Evolutionary conservation across 179 eudicot species (phyloP), one percentile per base, ranked within the genome.

Genomic region (Carnegiea gigantea): DNA sequence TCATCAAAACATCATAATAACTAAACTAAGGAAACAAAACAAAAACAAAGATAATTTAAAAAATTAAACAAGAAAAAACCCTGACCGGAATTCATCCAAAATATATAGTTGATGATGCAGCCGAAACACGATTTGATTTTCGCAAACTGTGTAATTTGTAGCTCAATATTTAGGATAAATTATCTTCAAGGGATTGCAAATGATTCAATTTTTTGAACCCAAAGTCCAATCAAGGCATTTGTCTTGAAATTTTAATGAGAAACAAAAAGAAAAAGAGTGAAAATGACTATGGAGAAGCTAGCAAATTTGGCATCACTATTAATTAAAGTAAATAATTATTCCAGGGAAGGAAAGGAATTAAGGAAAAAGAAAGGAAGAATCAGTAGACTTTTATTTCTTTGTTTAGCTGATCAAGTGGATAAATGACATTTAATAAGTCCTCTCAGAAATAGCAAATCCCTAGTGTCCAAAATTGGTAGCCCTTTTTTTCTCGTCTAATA

Each of bases 381-480:
- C 20, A 67, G 72, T 26, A 28, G 5, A 24, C 8, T 67, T 26
- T 26, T 26, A 13, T 26, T 12, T 65, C 12, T 28, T 18, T 67
- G 72, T 67, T 67, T 26, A 67, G 17, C 68, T 36, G 2, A 40
- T 28, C 44, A 9, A 72, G 51, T 36, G 51, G 24, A 36, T 38
- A 17, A 36, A 36, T 36, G 49, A 2, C 48, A 72, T 12, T 21
- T 24, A 13, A 51, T 18, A 36, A 72, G 9, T 3, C 3, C 3
- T 38, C 13, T 72, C 76, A 72, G 33, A 24, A 72, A 72, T 72
- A 72, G 76, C 23, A 28, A 67, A 36, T 40, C 44, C 73, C 6
- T 36, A 70, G 43, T 28, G 43, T 28, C 76, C 76, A 72, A 33
- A 72, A 36, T 72, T 33, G 73, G 73, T 70, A 70, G 20, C 73